A percentile compares a stretch with the other conserved stretches of the same genome.
Evolutionary conservation across 495 filamentous ascomycete genomes (phyloP).

Genomic region (Penicillium daleae): DNA sequence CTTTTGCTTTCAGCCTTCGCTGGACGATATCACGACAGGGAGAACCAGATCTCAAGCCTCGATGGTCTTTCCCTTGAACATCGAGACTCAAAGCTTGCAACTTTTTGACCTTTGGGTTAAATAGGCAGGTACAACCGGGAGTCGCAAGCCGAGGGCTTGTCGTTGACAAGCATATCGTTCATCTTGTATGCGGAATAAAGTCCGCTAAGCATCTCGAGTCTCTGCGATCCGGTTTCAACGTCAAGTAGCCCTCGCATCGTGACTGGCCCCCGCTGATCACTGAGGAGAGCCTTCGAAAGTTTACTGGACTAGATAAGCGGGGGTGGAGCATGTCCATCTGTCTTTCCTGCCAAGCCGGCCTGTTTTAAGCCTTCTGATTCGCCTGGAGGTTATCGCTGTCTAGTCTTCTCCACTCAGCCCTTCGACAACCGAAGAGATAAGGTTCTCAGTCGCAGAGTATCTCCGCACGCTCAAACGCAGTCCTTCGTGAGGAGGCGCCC

Average conservation of each 20-base stretch:
- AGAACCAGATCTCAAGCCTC: no score
- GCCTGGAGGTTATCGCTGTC: slow-evolving; percentile 17
- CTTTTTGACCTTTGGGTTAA: neutral
- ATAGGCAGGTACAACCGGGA: neutral
- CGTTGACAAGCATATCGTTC: neutral
- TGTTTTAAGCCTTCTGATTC: slow-evolving; percentile 24
- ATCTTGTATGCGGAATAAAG: slow-evolving; percentile 3
- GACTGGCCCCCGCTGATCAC: neutral
- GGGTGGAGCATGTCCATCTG: slow-evolving; percentile 5
- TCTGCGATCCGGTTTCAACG: neutral
- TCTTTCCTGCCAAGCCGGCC: slow-evolving; percentile 24
- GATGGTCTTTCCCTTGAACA: neutral
- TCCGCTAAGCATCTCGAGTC: neutral
- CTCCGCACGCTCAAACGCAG: neutral
- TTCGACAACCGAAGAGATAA: slow-evolving; percentile 14
- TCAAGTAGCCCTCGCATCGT: neutral
- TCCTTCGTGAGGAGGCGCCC: neutral
- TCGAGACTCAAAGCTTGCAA: no score
- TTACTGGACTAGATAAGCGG: slow-evolving; percentile 20
- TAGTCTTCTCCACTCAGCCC: slow-evolving; percentile 11
- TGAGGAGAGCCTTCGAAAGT: neutral
- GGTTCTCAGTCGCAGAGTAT: slow-evolving; percentile 2
- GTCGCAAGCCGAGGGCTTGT: neutral
- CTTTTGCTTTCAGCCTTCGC: no score
- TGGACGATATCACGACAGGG: no score